Evolutionary conservation across 805 yeast genomes (phyloP).

Genomic region (Lipomyces lipofer): DNA sequence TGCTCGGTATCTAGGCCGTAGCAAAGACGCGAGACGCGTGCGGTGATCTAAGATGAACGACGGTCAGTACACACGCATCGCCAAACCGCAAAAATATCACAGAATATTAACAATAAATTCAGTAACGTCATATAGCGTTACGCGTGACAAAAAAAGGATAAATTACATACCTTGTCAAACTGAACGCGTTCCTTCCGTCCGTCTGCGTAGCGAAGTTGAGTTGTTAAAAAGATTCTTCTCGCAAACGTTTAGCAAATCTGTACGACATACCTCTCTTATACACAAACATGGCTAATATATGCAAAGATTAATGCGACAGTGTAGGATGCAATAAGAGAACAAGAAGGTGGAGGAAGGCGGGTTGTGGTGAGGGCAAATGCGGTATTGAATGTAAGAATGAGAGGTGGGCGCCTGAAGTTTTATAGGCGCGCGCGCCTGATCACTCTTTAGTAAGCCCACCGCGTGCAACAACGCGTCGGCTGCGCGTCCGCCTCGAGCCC

Average conservation of each 20-base stretch:
- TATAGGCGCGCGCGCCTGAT: neutral
- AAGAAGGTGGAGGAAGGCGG: neutral
- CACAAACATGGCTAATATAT: constrained; percentile 25
- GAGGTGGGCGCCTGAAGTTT: neutral
- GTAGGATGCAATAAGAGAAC: neutral
- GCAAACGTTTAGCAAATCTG: neutral
- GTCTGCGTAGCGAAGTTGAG: too few species aligned
- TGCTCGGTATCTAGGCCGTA: constrained; percentile 90
- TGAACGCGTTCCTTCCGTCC: constrained; percentile 89
- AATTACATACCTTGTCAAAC: constrained; percentile 55
- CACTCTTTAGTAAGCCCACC: constrained; percentile 1
- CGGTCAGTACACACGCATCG: neutral
- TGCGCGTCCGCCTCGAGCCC: neutral
- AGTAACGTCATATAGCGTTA: too few species aligned
- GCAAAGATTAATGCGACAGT: neutral
- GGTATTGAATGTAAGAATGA: neutral
- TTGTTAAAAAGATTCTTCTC: neutral
- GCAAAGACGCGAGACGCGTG: constrained; percentile 88
- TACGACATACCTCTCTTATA: constrained; percentile 32
- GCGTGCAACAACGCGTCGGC: neutral
- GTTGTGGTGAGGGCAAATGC: neutral
- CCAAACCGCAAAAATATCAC: neutral
- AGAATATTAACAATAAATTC: neutral
- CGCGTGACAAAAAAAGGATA: neutral
- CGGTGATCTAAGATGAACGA: constrained; percentile 67